A percentile compares a stretch with the other conserved stretches of the same genome.
Evolutionary conservation across 164 flowering plant species (phyloP).

Genomic region (Annona squamosa): DNA sequence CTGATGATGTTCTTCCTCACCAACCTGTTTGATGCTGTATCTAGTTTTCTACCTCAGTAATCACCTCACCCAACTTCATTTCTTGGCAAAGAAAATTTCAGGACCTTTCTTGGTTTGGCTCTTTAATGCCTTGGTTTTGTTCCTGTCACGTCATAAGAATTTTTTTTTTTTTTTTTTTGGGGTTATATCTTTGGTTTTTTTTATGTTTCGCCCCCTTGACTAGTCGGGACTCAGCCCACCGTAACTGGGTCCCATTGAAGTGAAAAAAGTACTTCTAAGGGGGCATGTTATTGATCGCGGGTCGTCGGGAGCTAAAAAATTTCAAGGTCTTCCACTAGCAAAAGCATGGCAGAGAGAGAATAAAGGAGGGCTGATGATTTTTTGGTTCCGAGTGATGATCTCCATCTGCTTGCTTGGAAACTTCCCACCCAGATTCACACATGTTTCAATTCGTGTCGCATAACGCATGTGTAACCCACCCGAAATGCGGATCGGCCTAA

Average conservation of each 20-base stretch:
- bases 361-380: background rate
- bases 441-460: no score
- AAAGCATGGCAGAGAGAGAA: slow-evolving; percentile 1
- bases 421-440: background rate
- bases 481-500: background rate
- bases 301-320: background rate
- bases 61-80: no score
- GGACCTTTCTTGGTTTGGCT: no score
- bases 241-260: background rate
- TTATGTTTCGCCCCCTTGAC: no score
- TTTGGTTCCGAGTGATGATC: background rate
- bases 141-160: no score
- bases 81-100: no score
- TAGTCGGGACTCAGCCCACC: background rate
- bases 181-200: no score
- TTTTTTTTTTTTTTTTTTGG: no score
- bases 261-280: background rate
- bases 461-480: background rate
- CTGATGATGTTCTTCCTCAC: background rate
- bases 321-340: slow-evolving; percentile 9
- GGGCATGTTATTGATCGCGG: background rate
- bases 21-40: background rate
- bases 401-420: background rate
- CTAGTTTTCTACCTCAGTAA: no score
- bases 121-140: no score